These are phyloP conservation scores for Malus hybrid DNA, from an alignment of 331 rosid genomes.

Conservation along the genomic window DNA sequence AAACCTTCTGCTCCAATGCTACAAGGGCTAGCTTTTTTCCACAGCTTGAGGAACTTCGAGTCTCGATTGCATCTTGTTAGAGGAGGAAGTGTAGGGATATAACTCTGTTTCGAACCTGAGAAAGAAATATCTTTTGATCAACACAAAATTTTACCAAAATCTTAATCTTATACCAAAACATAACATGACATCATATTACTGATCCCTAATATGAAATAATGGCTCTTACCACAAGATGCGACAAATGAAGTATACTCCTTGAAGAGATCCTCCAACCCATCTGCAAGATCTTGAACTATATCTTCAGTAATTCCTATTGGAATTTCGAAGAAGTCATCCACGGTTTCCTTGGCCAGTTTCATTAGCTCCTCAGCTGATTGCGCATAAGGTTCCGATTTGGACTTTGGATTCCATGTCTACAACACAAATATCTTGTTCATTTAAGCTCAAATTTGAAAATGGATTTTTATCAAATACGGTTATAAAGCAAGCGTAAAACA, in stretches of 20 bases:
- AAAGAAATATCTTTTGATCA: background rate
- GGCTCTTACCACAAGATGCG: slow-evolving; percentile 68
- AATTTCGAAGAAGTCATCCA: slow-evolving; percentile 63
- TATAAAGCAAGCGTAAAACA: background rate
- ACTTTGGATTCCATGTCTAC: slow-evolving; percentile 98
- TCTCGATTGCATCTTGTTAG: slow-evolving; percentile 78
- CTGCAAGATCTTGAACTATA: slow-evolving; percentile 62
- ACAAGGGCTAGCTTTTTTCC: slow-evolving; percentile 76
- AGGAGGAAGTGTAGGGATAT: slow-evolving; percentile 77
- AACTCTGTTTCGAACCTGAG: slow-evolving; percentile 80
- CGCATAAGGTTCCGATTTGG: slow-evolving; percentile 75
- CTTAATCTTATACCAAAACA: background rate
- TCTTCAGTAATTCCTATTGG: slow-evolving; percentile 76
- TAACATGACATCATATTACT: background rate
- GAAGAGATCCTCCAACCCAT: slow-evolving; percentile 56
- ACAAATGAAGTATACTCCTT: slow-evolving; percentile 64
- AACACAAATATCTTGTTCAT: background rate
- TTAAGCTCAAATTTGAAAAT: background rate
- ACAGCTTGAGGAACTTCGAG: slow-evolving; percentile 58
- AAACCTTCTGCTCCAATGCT: slow-evolving; percentile 27
- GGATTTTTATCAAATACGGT: background rate
- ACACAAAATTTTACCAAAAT: background rate
- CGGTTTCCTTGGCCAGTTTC: slow-evolving; percentile 42
- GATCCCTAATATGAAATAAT: background rate
- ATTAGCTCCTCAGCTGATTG: slow-evolving; percentile 64